Conservation (phyloP, 2,329 filamentous ascomycete genomes). For the Dichotomopilus funicola region DNA sequence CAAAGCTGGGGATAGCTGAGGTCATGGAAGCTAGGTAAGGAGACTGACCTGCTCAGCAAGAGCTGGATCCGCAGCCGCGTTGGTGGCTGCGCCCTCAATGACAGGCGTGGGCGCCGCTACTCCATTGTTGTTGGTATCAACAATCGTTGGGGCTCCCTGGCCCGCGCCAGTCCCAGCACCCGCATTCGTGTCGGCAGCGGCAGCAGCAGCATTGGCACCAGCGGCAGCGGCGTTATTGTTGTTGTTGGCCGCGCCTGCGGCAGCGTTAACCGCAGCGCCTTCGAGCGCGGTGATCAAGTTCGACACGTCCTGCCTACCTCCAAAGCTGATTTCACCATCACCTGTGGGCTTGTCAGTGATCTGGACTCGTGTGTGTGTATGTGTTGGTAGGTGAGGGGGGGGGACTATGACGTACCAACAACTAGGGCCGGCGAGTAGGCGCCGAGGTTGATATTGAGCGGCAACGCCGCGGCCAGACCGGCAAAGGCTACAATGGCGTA, state of each 20-base stretch:
- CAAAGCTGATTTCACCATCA: slow-evolving; percentile 43
- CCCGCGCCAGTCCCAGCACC: neutral
- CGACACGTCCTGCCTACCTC: slow-evolving; percentile 40
- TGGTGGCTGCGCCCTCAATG: neutral
- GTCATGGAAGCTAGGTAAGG: neutral
- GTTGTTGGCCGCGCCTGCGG: slow-evolving; percentile 27
- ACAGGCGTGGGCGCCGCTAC: too few species aligned
- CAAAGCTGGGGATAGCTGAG: too few species aligned
- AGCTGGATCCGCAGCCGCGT: slow-evolving; percentile 22
- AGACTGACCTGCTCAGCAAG: slow-evolving; percentile 32
- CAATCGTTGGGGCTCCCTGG: too few species aligned
- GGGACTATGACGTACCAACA: slow-evolving; percentile 23
- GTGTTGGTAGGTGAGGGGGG: neutral
- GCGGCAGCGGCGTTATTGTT: neutral
- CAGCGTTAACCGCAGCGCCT: slow-evolving; percentile 39
- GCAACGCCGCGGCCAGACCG: slow-evolving; percentile 33
- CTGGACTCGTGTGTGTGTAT: neutral
- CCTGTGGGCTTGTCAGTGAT: slow-evolving; percentile 24
- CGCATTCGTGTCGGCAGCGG: neutral
- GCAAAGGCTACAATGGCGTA: slow-evolving; percentile 33
- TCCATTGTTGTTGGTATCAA: too few species aligned
- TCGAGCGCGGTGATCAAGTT: slow-evolving; percentile 40
- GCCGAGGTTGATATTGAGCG: slow-evolving; percentile 39
- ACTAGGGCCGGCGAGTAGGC: slow-evolving; percentile 40
- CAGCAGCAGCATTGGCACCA: neutral